These are phyloP conservation scores for Arthroderma sp. DNA, from an alignment of 2,329 filamentous ascomycete genomes.

Conservation along the genomic window DNA sequence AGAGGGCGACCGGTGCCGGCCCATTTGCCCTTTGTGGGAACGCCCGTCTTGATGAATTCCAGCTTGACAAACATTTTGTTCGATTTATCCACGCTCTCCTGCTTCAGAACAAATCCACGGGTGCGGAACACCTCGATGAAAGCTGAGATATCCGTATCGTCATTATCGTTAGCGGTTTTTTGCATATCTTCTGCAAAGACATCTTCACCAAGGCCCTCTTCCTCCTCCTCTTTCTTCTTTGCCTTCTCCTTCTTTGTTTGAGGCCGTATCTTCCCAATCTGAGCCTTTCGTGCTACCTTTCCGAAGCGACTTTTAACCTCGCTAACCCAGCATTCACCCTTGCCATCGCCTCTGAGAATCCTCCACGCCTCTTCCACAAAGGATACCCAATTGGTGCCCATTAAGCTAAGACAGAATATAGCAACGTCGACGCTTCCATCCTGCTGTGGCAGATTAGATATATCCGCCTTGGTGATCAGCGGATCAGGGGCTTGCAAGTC, in stretches of 20 bases:
- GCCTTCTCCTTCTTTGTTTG: constrained; percentile 30
- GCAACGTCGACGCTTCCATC: constrained; percentile 71
- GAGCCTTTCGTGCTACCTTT: constrained; percentile 38
- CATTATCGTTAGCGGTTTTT: constrained; percentile 49
- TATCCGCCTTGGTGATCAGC: constrained; percentile 77
- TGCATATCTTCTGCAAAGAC: constrained; percentile 37
- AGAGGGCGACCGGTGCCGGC: constrained; percentile 11
- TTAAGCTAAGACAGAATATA: constrained; percentile 90
- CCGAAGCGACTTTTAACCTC: constrained; percentile 93
- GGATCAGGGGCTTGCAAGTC: constrained; percentile 68
- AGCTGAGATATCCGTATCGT: constrained; percentile 72
- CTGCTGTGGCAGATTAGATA: constrained; percentile 63
- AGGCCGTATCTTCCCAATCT: constrained; percentile 36
- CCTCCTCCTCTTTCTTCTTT: constrained; percentile 37
- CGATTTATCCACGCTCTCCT: constrained; percentile 59
- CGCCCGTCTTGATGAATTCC: constrained; percentile 76
- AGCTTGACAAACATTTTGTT: constrained; percentile 99
- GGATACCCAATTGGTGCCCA: constrained; percentile 97
- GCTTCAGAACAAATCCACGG: constrained; percentile 73
- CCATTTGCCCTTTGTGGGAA: constrained; percentile 64
- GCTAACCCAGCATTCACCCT: constrained; percentile 82
- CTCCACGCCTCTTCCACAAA: constrained; percentile 95
- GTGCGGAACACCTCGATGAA: constrained; percentile 74
- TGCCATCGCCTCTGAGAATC: constrained; percentile 71
- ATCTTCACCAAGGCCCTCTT: constrained; percentile 44